Base-by-base conservation (phyloP, 345 rosid genomes). In the Luvunga scandens region DNA sequence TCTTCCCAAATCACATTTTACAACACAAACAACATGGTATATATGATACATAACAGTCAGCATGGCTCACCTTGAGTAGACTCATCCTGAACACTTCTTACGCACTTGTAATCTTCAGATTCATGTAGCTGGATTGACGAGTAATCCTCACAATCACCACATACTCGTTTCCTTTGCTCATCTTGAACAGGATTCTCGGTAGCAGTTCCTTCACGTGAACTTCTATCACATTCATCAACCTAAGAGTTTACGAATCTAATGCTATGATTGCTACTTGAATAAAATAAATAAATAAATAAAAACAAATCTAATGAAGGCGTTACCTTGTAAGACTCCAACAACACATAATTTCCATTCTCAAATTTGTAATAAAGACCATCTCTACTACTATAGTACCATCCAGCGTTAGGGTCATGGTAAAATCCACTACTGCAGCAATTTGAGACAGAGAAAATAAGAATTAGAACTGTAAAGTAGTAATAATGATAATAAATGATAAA, bases 381-480 rank as follows among this genome's bases (percentile, higher is more conserved):
- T 70, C 84, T 84, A 72, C 88, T 90, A 78, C 92, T 90, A 81
- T 93, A 93, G 79, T 93, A 95, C 98, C 98, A 95, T 25, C 98
- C 98, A 77, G 89, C 95, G 82, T 8, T 78, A 31, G 97, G 92
- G 68, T 93, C 94, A 78, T 95, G 95, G 83, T 93, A 93, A 84
- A 95, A 93, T 80, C 97, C 98, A 82, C 88, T 91, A 69, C 98
- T 92, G 92, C 87, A 85, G 50, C 28, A 80, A 71, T 19, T 16
- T 22, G 30, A 33, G 7, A 68, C 19, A 36, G 70, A 42, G 31
- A 3, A 70, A 45, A 45, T 45, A 2, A 48, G 34, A 42, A 69
- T 45, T 21, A 70, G 6, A 25, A 30, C 16, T 36, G 2, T 28
- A 24, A 19, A 12, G 27, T 27, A 59, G 28, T 18, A 27, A 45